These are phyloP conservation scores for Sporothrix dimorphospora DNA, from an alignment of 2,329 filamentous ascomycete species.

Conservation along the genomic window DNA sequence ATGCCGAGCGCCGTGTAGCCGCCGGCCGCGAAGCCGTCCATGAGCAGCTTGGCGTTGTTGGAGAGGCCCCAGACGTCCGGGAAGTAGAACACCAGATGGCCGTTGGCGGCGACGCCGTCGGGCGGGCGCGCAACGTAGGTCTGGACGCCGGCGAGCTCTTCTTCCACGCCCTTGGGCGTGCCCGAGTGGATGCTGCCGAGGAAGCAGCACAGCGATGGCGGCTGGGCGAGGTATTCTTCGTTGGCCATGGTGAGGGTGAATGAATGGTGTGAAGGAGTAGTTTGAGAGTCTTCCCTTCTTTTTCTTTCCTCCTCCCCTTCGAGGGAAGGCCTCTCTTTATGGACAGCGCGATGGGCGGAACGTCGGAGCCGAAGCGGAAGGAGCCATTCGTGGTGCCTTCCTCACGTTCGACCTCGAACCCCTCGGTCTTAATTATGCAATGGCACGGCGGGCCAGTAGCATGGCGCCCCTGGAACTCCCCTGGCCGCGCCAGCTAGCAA, in stretches of 20 bases:
- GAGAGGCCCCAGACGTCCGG: slow-evolving; percentile 35
- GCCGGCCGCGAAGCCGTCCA: slow-evolving; percentile 35
- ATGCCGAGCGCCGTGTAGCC: slow-evolving; percentile 34
- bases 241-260: not conserved
- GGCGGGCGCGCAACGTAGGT: slow-evolving; percentile 38
- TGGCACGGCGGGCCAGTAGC: slow-evolving; percentile 9
- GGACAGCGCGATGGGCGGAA: slow-evolving; percentile 1
- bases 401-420: no score
- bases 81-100: slow-evolving; percentile 34
- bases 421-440: not conserved
- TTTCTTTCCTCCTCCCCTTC: not conserved
- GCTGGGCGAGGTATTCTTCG: slow-evolving; percentile 35
- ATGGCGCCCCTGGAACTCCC: not conserved
- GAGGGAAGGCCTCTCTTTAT: not conserved
- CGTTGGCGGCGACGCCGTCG: slow-evolving; percentile 27
- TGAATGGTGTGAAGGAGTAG: no score
- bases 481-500: not conserved
- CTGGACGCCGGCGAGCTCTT: slow-evolving; percentile 34
- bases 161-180: slow-evolving; percentile 35
- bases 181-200: slow-evolving; percentile 37
- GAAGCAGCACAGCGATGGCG: slow-evolving; percentile 36
- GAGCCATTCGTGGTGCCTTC: not conserved
- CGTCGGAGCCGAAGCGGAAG: slow-evolving; percentile 26
- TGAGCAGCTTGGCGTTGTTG: slow-evolving; percentile 34
- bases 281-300: not conserved